Conservation (phyloP, 257 asterid species). For the Pogostemon cablin region DNA sequence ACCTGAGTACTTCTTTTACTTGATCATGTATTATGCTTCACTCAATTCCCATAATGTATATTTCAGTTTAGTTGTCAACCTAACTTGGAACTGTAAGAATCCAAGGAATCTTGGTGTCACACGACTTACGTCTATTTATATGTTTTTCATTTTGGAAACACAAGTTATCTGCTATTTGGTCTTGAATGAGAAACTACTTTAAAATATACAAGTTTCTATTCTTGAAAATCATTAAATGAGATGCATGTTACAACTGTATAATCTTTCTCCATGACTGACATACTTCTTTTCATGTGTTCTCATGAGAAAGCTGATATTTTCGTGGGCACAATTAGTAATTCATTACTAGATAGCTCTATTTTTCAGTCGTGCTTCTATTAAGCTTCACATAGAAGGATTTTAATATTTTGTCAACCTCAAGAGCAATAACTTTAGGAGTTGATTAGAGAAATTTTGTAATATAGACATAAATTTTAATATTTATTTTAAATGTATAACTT, state of each 20-base stretch:
- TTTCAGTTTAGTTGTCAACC: too few species aligned
- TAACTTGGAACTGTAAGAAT: too few species aligned
- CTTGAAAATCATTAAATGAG: background rate
- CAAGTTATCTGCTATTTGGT: background rate
- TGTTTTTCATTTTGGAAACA: background rate
- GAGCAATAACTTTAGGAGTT: too few species aligned
- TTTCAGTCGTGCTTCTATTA: too few species aligned
- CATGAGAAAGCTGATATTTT: background rate
- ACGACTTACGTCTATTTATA: background rate
- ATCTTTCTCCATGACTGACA: background rate
- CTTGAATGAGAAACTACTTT: conserved; percentile 4
- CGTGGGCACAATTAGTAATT: background rate
- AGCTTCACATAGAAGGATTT: too few species aligned
- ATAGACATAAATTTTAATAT: background rate
- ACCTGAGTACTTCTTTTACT: too few species aligned
- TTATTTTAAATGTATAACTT: background rate
- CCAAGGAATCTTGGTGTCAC: too few species aligned
- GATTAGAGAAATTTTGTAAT: too few species aligned
- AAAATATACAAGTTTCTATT: background rate
- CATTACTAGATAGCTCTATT: too few species aligned
- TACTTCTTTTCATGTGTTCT: background rate
- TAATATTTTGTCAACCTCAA: too few species aligned
- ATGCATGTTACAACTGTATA: background rate
- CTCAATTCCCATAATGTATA: too few species aligned
- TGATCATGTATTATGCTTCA: too few species aligned